These are phyloP conservation scores for Nadsonia commutata DNA, from an alignment of 1,139 yeast species.

Conservation along the genomic window DNA sequence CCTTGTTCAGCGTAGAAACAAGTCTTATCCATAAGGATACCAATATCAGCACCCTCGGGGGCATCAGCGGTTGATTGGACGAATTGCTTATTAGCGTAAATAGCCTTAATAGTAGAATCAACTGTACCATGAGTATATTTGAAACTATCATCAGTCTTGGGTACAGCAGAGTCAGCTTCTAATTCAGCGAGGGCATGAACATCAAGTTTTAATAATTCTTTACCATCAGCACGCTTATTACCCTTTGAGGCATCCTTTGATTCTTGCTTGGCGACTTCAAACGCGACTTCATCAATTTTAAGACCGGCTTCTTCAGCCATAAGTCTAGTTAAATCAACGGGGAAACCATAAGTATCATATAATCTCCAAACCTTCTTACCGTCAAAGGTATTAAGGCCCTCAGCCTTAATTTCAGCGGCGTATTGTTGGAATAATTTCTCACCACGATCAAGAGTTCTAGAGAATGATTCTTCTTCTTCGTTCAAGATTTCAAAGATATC, in stretches of 20 bases:
- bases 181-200: constrained; percentile 66
- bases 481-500: constrained; percentile 80
- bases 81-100: constrained; percentile 56
- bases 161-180: constrained; percentile 32
- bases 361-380: constrained; percentile 98
- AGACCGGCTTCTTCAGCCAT: constrained; percentile 99
- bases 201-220: constrained; percentile 57
- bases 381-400: constrained; percentile 59
- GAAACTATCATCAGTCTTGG: constrained; percentile 68
- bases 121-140: constrained; percentile 31
- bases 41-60: constrained; percentile 40
- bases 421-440: constrained; percentile 91
- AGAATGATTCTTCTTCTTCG: constrained; percentile 90
- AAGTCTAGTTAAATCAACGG: constrained; percentile 89
- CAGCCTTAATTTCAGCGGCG: constrained; percentile 66
- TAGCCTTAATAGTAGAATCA: constrained; percentile 38
- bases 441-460: constrained; percentile 94
- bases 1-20: constrained; percentile 98
- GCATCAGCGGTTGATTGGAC: constrained; percentile 30
- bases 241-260: constrained; percentile 94
- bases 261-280: constrained; percentile 76
- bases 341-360: constrained; percentile 98
- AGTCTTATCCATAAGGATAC: constrained; percentile 73
- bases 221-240: constrained; percentile 42
- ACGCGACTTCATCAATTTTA: constrained; percentile 79